phyloP scores from a whole-genome alignment of 1,284 basidiomycete genomes.

The Heimioporus punctisporus region DNA sequence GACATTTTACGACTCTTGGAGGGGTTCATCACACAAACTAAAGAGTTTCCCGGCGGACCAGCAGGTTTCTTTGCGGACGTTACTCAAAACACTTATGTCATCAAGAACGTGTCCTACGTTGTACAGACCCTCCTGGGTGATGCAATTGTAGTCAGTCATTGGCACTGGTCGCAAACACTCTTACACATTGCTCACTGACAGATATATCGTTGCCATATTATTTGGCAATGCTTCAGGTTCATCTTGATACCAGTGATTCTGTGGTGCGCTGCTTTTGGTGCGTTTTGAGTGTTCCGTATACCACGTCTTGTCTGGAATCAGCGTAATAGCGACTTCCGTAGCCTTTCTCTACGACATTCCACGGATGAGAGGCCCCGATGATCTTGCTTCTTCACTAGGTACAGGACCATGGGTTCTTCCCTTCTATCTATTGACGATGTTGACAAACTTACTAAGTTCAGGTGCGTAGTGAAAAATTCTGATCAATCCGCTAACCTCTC shows the following conservation, averaged over 20 bases:
- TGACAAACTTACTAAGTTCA: constrained; percentile 22
- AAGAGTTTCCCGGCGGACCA: constrained; percentile 13
- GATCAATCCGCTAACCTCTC: background rate
- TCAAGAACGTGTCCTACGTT: constrained; percentile 22
- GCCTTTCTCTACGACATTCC: constrained; percentile 8
- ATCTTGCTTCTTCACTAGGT: constrained; percentile 22
- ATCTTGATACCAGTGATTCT: constrained; percentile 13
- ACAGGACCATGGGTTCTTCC: constrained; percentile 25
- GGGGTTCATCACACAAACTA: constrained; percentile 17
- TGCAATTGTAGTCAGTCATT: constrained; percentile 17
- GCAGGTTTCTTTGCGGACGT: constrained; percentile 22
- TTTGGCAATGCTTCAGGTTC: constrained; percentile 16
- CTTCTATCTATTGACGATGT: constrained; percentile 21
- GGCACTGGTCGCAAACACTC: background rate
- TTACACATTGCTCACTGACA: constrained; percentile 3
- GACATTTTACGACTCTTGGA: constrained; percentile 20
- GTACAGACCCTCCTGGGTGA: constrained; percentile 30
- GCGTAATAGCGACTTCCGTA: constrained; percentile 11
- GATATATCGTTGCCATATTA: constrained; percentile 27
- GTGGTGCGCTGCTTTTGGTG: constrained; percentile 22
- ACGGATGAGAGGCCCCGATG: constrained; percentile 4
- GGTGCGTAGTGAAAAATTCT: constrained; percentile 7
- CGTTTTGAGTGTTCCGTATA: background rate
- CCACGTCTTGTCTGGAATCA: background rate
- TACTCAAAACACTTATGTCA: constrained; percentile 19